phyloP scores from a whole-genome alignment of 2,329 filamentous ascomycete species.

The Lecanicillium sp. region DNA sequence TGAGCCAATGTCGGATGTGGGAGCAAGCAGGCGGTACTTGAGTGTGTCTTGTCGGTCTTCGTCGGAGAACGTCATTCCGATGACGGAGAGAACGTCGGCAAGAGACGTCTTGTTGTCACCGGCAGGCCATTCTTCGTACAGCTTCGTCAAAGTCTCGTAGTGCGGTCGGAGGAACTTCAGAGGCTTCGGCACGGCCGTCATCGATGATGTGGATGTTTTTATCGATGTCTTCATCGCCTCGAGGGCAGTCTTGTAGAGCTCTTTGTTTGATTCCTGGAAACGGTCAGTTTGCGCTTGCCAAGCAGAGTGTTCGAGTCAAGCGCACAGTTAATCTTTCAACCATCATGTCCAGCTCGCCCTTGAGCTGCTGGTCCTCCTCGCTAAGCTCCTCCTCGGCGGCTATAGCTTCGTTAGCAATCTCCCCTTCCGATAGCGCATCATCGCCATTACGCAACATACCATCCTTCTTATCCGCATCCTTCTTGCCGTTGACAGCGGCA shows the following conservation, averaged over 20 bases:
- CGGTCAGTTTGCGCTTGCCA: neutral
- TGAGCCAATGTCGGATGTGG: slow-evolving; percentile 85
- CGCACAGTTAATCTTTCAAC: slow-evolving; percentile 86
- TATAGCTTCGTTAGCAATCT: slow-evolving; percentile 20
- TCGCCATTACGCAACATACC: slow-evolving; percentile 29
- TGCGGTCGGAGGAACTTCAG: slow-evolving; percentile 96
- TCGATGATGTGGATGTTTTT: slow-evolving; percentile 98
- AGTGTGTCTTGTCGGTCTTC: slow-evolving; percentile 93
- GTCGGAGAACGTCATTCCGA: slow-evolving; percentile 98
- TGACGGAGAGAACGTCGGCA: slow-evolving; percentile 92
- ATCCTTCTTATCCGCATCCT: slow-evolving; percentile 61
- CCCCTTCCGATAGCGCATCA: slow-evolving; percentile 11
- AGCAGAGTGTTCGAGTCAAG: neutral
- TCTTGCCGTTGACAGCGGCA: slow-evolving; percentile 64
- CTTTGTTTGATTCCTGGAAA: slow-evolving; percentile 70
- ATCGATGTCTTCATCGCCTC: slow-evolving; percentile 98
- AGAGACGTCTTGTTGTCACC: slow-evolving; percentile 82
- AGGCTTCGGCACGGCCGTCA: slow-evolving; percentile 98
- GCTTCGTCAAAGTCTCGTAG: slow-evolving; percentile 80
- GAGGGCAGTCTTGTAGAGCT: slow-evolving; percentile 84
- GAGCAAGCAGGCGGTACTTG: slow-evolving; percentile 87
- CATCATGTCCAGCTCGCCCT: slow-evolving; percentile 95
- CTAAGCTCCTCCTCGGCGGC: slow-evolving; percentile 74
- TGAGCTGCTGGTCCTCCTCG: slow-evolving; percentile 97
- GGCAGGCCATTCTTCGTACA: slow-evolving; percentile 84